These are phyloP conservation scores for Entomortierella beljakovae DNA, from an alignment of 192 early-diverging fungal genomes.

Conservation along the genomic window DNA sequence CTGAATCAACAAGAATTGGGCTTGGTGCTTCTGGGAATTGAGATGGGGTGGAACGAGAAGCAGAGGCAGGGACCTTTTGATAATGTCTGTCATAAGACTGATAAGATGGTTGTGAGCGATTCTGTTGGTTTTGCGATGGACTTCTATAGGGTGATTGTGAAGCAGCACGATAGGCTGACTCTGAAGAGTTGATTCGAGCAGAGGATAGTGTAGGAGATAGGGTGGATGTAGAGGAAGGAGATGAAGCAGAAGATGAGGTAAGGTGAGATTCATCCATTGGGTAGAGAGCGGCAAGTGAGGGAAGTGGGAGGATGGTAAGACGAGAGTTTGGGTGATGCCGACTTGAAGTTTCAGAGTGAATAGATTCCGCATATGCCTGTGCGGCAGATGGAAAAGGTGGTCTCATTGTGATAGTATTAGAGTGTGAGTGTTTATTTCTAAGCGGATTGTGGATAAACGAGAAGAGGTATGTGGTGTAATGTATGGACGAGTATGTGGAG, in stretches of 20 bases:
- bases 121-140: conserved; percentile 10
- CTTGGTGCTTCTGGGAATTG: background rate
- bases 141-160: conserved; percentile 10
- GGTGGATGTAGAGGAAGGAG: conserved; percentile 6
- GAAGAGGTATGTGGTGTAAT: conserved; percentile 1
- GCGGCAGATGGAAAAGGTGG: conserved; percentile 50
- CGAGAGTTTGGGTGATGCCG: conserved; percentile 48
- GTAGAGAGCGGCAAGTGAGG: conserved; percentile 51
- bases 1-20: background rate
- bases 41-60: conserved; percentile 7
- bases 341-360: conserved; percentile 41
- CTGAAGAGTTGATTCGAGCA: background rate
- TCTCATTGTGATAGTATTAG: conserved; percentile 18
- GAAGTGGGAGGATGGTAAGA: conserved; percentile 46
- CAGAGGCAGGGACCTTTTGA: conserved; percentile 22
- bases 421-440: background rate
- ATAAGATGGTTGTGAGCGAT: conserved; percentile 30
- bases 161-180: background rate
- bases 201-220: conserved; percentile 2
- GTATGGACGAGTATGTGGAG: background rate
- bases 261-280: conserved; percentile 31
- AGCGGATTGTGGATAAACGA: background rate
- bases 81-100: conserved; percentile 45
- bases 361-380: conserved; percentile 49
- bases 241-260: conserved; percentile 11